These are phyloP conservation scores for Halophytophthora polymorphica DNA, from an alignment of 352 stramenopile species.

Conservation along the genomic window DNA sequence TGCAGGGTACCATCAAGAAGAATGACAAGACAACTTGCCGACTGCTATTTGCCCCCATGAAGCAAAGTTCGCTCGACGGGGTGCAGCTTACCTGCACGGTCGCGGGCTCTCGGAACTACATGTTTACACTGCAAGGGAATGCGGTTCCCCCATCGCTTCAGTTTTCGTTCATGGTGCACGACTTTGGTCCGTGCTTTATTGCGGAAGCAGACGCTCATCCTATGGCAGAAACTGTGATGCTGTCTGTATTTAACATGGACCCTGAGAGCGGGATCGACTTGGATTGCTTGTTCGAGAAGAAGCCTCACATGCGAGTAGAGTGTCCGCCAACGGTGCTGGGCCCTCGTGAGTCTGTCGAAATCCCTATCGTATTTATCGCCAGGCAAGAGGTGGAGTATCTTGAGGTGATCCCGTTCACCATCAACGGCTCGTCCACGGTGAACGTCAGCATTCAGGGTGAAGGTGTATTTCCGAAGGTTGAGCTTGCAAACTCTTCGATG, in stretches of 20 bases:
- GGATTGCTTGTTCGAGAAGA: constrained; percentile 90
- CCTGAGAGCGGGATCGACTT: constrained; percentile 72
- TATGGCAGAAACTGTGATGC: constrained; percentile 44
- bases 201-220: constrained; percentile 62
- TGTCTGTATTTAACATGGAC: constrained; percentile 90
- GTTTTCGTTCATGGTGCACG: constrained; percentile 87
- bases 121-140: constrained; percentile 64
- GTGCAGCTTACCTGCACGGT: constrained; percentile 77
- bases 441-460: constrained; percentile 72
- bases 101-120: constrained; percentile 83
- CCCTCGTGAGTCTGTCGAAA: constrained; percentile 67
- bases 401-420: constrained; percentile 87
- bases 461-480: constrained; percentile 75
- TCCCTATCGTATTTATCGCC: constrained; percentile 88
- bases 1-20: constrained; percentile 85
- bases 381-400: constrained; percentile 78
- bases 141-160: constrained; percentile 83
- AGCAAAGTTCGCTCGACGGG: constrained; percentile 73
- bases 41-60: constrained; percentile 74
- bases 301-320: constrained; percentile 79
- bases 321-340: constrained; percentile 80
- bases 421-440: constrained; percentile 87
- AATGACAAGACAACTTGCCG: constrained; percentile 77
- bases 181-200: constrained; percentile 93
- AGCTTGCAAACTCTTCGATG: constrained; percentile 88